Conservation (phyloP, 768 basidiomycete genomes). For the Cyathus striatus region DNA sequence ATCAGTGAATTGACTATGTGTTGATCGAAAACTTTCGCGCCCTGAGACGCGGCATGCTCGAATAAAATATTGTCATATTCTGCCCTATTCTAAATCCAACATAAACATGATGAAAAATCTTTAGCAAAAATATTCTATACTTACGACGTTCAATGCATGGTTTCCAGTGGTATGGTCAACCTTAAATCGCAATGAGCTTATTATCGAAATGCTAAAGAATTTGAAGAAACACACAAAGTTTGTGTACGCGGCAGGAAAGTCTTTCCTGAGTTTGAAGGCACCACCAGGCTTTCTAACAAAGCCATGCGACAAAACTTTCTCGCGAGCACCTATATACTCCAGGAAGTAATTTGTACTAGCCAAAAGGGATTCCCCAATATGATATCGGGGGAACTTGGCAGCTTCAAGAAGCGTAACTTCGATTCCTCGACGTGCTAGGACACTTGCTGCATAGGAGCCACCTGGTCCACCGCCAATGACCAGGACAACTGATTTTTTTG, state of each 20-base stretch:
- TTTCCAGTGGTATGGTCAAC: conserved; percentile 14
- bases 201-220: no score
- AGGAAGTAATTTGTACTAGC: conserved; percentile 15
- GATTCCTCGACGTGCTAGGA: conserved; percentile 20
- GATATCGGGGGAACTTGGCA: conserved; percentile 16
- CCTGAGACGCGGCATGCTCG: not conserved
- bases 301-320: conserved; percentile 15
- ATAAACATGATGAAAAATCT: no score
- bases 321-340: conserved; percentile 17
- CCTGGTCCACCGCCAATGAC: conserved; percentile 19
- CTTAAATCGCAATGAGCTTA: no score
- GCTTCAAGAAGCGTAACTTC: conserved; percentile 21
- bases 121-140: no score
- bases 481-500: conserved; percentile 5
- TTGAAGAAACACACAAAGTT: conserved; percentile 21
- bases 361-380: conserved; percentile 5
- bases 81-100: not conserved
- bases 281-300: conserved; percentile 14
- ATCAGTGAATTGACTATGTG: not conserved
- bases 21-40: not conserved
- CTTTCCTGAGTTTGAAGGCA: conserved; percentile 1
- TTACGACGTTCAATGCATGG: conserved; percentile 15
- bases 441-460: conserved; percentile 18
- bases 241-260: conserved; percentile 3
- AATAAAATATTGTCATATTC: not conserved